These are phyloP conservation scores for Fonsecaea multimorphosa DNA, from an alignment of 2,329 filamentous ascomycete genomes.

Conservation along the genomic window DNA sequence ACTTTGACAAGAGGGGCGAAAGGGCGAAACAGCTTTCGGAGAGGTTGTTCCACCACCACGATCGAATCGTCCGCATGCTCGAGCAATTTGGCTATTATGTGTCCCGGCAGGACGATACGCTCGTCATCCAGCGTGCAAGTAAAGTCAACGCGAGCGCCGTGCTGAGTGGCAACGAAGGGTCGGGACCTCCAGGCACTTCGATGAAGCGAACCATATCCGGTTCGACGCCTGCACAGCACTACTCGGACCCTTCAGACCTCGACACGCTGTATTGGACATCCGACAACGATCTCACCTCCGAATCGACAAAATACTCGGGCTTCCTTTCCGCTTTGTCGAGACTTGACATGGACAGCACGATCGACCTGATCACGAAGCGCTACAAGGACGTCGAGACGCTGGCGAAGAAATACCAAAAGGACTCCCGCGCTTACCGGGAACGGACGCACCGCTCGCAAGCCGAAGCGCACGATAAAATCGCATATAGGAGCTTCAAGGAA, in stretches of 20 bases:
- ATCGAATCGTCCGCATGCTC: conserved; percentile 79
- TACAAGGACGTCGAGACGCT: conserved; percentile 93
- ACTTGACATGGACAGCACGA: conserved; percentile 84
- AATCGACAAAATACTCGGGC: conserved; percentile 74
- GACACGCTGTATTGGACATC: conserved; percentile 84
- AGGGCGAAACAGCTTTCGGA: conserved; percentile 84
- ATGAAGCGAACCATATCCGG: conserved; percentile 57
- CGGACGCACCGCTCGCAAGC: conserved; percentile 80
- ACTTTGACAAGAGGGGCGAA: conserved; percentile 72
- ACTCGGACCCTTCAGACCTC: conserved; percentile 69
- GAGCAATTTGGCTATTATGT: conserved; percentile 87
- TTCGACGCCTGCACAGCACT: conserved; percentile 60
- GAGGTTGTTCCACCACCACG: conserved; percentile 80
- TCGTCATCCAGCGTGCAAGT: conserved; percentile 75
- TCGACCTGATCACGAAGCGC: conserved; percentile 83
- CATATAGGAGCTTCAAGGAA: conserved; percentile 93
- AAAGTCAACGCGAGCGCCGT: conserved; percentile 59
- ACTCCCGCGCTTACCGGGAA: conserved; percentile 84
- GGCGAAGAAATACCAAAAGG: conserved; percentile 90
- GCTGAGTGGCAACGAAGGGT: conserved; percentile 45
- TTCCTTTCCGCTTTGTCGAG: conserved; percentile 75
- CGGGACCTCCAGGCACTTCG: conserved; percentile 26
- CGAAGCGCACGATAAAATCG: conserved; percentile 94
- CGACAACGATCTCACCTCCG: conserved; percentile 67
- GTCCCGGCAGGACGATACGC: conserved; percentile 71